These are phyloP conservation scores for Rosa persica DNA, from an alignment of 306 rosid genomes.

Conservation along the genomic window DNA sequence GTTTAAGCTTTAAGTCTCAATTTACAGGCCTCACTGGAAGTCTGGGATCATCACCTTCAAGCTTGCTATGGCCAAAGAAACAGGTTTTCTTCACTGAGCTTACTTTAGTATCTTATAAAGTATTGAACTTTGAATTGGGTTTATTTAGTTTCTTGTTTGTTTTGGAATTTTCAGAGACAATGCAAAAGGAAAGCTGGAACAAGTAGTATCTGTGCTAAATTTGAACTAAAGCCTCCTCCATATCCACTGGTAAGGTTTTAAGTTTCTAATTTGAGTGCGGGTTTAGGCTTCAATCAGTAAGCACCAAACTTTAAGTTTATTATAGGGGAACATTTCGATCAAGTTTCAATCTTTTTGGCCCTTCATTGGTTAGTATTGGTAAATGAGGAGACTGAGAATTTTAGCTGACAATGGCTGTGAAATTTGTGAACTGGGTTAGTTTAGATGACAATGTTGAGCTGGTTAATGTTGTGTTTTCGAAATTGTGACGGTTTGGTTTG, in stretches of 20 bases:
- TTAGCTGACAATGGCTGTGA: background rate
- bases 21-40: constrained; percentile 27
- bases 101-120: background rate
- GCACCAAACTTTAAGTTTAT: background rate
- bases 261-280: background rate
- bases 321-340: background rate
- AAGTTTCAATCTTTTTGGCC: constrained; percentile 1
- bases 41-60: constrained; percentile 22
- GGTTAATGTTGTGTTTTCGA: background rate
- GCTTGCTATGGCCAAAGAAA: constrained; percentile 33
- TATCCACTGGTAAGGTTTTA: constrained; percentile 64
- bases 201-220: constrained; percentile 43
- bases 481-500: constrained; percentile 1
- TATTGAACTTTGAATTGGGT: background rate
- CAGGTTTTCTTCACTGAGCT: constrained; percentile 33
- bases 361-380: background rate
- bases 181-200: constrained; percentile 37
- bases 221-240: constrained; percentile 87
- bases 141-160: background rate
- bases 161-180: constrained; percentile 39
- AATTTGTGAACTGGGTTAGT: background rate
- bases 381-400: background rate
- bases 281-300: background rate
- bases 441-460: constrained; percentile 12
- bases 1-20: constrained; percentile 12